Conservation (phyloP, 768 basidiomycete genomes). For the Suillus discolor region DNA sequence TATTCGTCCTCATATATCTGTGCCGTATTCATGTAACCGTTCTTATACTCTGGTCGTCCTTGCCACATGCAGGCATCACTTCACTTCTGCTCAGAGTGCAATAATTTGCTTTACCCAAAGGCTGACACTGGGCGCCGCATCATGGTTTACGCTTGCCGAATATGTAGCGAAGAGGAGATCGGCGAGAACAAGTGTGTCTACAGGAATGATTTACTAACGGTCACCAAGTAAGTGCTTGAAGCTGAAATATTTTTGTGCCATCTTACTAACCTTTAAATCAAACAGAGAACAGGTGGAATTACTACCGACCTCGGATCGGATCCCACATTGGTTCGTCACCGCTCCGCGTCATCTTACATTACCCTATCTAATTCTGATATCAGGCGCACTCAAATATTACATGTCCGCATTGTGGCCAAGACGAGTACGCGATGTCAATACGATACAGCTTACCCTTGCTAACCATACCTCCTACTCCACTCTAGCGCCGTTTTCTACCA, state of each 20-base stretch:
- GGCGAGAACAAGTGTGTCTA: constrained; percentile 91
- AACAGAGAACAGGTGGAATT: constrained; percentile 87
- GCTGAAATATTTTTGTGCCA: background rate
- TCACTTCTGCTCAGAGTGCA: constrained; percentile 93
- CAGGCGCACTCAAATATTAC: constrained; percentile 83
- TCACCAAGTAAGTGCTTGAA: constrained; percentile 71
- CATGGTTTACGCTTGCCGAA: constrained; percentile 90
- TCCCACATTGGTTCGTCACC: constrained; percentile 72
- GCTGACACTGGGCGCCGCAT: constrained; percentile 84
- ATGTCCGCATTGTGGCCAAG: constrained; percentile 81
- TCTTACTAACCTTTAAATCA: constrained; percentile 10
- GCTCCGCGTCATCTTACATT: background rate
- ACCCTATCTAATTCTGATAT: background rate
- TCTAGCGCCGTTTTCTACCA: constrained; percentile 92
- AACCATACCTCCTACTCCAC: constrained; percentile 12
- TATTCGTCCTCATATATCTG: background rate
- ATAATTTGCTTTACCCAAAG: constrained; percentile 92
- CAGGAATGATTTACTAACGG: constrained; percentile 88
- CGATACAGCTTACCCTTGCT: background rate
- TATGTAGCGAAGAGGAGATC: constrained; percentile 85
- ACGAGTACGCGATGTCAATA: constrained; percentile 62
- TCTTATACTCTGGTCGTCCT: background rate
- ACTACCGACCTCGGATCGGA: constrained; percentile 87
- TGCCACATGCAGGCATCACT: constrained; percentile 63
- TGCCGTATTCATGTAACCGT: background rate